Base-by-base conservation (phyloP, 1,139 yeast genomes). In the Candida glucosophila region DNA sequence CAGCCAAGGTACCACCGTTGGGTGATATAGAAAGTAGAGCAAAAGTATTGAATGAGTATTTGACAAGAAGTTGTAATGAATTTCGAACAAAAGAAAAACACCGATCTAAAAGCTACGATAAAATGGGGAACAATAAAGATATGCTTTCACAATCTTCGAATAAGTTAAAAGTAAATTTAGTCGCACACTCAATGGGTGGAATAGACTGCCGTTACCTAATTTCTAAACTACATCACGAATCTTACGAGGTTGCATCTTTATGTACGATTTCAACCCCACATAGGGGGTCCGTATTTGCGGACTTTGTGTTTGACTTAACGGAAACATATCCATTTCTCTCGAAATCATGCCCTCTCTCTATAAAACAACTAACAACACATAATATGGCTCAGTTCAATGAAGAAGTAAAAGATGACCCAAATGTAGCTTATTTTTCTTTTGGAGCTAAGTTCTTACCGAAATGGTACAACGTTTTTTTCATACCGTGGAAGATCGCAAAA, bases 131-230 rank as follows among this genome's bases (percentile, higher is more conserved):
- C 8, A 4, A 24, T 31, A 9, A 30, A 35, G 3, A 12, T 17
- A 9, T 15, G n/a, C 6, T 7, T 6, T 14, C 12, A 10, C 5
- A 14, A 6, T 7, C 6, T 13, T 6, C 22, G 22, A 20, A 22
- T 5, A 61, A 58, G 23, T 44, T 64, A 15, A 73, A 73, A 33
- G 56, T 86, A 10, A 86, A 86, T 44, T 50, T 86, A 20, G 63
- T 86, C 12, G 92, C 93, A n/a, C 96, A 86, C 46, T 83, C 95
- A 0, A 85, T 86, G 95, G 96, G 96, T 6, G 96, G 96, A 0
- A 55, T 86, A 21, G 96, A 86, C 47, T 73, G 88, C 20, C 54
- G 96, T 26, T 82, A 77, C 43, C 52, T 86, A 37, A 79, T 83
- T 2, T 67, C 83, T 0, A 56, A 68, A 27, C 48, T 78, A 10